A percentile compares a stretch with the other conserved stretches of the same genome.
These are phyloP conservation scores for Penicillium pulvis DNA, from an alignment of 495 filamentous ascomycete genomes.

Conservation along the genomic window DNA sequence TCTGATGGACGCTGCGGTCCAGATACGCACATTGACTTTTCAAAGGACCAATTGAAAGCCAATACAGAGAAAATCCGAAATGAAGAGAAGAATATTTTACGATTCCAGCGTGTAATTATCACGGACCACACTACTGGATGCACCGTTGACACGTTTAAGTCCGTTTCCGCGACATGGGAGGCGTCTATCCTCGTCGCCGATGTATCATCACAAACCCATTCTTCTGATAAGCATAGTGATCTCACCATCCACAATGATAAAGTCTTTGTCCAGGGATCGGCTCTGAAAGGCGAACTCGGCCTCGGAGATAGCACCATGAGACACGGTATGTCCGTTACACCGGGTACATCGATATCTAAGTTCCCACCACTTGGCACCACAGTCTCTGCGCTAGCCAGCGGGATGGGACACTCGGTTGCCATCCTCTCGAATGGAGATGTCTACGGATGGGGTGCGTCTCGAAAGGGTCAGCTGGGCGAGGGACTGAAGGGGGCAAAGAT, in stretches of 20 bases:
- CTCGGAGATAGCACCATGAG: slow-evolving; percentile 40
- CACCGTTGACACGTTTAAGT: slow-evolving; percentile 29
- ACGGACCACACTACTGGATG: slow-evolving; percentile 11
- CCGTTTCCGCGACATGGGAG: slow-evolving; percentile 74
- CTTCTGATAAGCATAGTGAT: neutral
- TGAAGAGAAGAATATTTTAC: slow-evolving; percentile 12
- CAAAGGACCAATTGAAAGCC: neutral
- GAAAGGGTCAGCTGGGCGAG: slow-evolving; percentile 80
- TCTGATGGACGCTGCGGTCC: slow-evolving; percentile 49
- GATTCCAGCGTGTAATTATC: slow-evolving; percentile 34
- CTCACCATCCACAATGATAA: slow-evolving; percentile 20
- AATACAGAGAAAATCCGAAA: neutral
- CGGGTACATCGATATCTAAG: slow-evolving; percentile 42
- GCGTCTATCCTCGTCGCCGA: slow-evolving; percentile 58
- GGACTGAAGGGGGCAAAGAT: slow-evolving; percentile 39
- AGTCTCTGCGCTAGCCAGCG: slow-evolving; percentile 62
- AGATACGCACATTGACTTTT: neutral
- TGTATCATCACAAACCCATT: neutral
- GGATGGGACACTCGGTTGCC: slow-evolving; percentile 75
- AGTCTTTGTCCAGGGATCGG: slow-evolving; percentile 65
- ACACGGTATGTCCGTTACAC: neutral
- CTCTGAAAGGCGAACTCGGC: slow-evolving; percentile 72
- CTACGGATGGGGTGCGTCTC: slow-evolving; percentile 84
- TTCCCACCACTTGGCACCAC: slow-evolving; percentile 60
- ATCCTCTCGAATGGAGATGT: slow-evolving; percentile 74